Evolutionary conservation across 352 stramenopile species (phyloP), one percentile per base, ranked within the genome.

Genomic region (Globisporangium ultimum): DNA sequence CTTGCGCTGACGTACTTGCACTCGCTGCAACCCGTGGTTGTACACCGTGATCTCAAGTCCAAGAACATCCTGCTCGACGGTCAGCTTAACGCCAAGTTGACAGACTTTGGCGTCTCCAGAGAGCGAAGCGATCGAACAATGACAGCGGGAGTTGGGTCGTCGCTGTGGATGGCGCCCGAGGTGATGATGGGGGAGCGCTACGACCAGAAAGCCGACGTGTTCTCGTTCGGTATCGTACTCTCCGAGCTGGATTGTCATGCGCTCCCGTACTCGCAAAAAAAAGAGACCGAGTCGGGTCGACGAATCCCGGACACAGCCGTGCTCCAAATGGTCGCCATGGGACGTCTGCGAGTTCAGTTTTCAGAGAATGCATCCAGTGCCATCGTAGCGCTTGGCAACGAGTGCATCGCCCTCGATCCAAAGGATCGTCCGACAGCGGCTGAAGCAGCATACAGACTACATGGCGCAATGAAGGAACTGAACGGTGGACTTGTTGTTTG

Each of bases 31-130:
- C 69, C 71, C 0, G 45, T 65, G 7, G 51, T 84, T 0, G 41
- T 88, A 18, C 75, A 84, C 32, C 73, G 76, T 42, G 73, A 88
- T 40, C 61, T 88, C 45, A 88, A 87, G 53, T 87, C 78, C 1
- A 77, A 73, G 59, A 88, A 87, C 55, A 71, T 88, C 24, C 53
- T 88, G 10, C 51, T 88, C 15, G 58, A 65, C 7, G 36, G 47
- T 0, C 36, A 67, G 3, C 62, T 61, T 32, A 48, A 73, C 14
- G 71, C 78, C 21, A 88, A 88, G 38, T 42, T 88, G 61, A 76
- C 74, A 11, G 75, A 84, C 59, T 88, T 88, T 63, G 78, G 78
- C 18, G 66, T 81, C 4, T 75, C 72, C 8, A 62, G 76, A 11
- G 36, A 55, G 15, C 67, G 70, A 43, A 67, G 61, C 43, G 69